These are phyloP conservation scores for Moesziomyces globuligerus DNA, from an alignment of 1,284 basidiomycete species.

Conservation along the genomic window DNA sequence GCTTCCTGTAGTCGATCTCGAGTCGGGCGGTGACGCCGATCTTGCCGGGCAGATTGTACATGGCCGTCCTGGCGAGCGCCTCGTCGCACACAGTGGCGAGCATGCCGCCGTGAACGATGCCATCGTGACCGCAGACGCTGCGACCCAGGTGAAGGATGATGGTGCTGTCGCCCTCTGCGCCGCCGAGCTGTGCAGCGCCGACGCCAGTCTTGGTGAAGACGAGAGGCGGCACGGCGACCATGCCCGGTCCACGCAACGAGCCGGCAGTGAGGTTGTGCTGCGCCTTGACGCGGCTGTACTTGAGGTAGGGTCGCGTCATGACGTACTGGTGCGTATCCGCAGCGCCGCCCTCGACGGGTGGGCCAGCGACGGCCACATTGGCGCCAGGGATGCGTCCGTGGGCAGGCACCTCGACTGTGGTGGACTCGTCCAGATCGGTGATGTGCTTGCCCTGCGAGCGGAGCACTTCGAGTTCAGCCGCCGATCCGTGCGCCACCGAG, in stretches of 20 bases:
- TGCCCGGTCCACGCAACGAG: constrained; percentile 78
- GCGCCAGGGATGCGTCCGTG: constrained; percentile 17
- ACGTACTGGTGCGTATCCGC: constrained; percentile 52
- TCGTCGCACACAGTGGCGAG: constrained; percentile 91
- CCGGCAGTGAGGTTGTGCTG: constrained; percentile 86
- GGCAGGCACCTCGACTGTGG: constrained; percentile 36
- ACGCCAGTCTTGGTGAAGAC: constrained; percentile 59
- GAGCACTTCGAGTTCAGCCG: constrained; percentile 30
- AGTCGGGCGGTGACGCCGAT: constrained; percentile 86
- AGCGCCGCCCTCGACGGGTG: constrained; percentile 29
- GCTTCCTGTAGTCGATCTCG: constrained; percentile 66
- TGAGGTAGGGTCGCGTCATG: constrained; percentile 76
- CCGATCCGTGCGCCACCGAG: constrained; percentile 34
- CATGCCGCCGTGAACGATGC: constrained; percentile 91
- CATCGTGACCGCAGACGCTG: constrained; percentile 87
- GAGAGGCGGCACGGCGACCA: constrained; percentile 58
- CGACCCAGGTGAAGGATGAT: constrained; percentile 83
- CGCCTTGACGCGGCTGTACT: constrained; percentile 75
- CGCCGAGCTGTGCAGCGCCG: constrained; percentile 55
- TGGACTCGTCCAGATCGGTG: constrained; percentile 28
- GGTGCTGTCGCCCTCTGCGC: constrained; percentile 57
- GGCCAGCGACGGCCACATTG: constrained; percentile 27
- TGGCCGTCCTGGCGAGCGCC: constrained; percentile 78
- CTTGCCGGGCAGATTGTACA: constrained; percentile 76
- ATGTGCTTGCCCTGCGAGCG: constrained; percentile 30